Evolutionary conservation across 163 green algal genomes (phyloP), one percentile per base, ranked within the genome.

Genomic region (Chlamydomonas reinhardtii): DNA sequence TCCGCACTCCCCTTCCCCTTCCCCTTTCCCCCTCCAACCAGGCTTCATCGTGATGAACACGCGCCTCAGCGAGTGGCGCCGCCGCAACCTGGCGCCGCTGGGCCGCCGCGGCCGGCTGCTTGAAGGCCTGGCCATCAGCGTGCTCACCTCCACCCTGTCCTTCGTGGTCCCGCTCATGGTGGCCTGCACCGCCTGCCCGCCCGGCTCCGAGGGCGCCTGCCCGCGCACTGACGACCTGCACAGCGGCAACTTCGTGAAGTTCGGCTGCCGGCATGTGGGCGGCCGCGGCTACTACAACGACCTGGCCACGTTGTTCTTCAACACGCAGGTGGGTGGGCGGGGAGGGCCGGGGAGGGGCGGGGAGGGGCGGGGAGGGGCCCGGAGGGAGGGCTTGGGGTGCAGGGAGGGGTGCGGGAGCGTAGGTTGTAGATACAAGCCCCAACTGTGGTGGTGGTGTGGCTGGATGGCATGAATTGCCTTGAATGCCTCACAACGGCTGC

Each of bases 231-330:
- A 94, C 76, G 85, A 93, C 59, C 76, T 82, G 56, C 78, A 83
- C 74, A 93, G 89, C 48, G 94, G 94, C 73, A 97, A 97, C 89
- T 98, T 96, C 76, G 90, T 98, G 32, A 74, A 77, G 69, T 94
- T 93, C 71, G 86, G 74, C 19, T 94, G 91, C 85, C 72, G 79
- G 32, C 29, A 85, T 68, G 48, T 84, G 20, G 64, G n/a, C 29
- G 65, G 77, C 11, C 59, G 83, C 20, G 64, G 90, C 74, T 64
- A 95, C 82, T 97, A 98, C 91, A 97, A 97, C 76, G 95, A 96
- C 85, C 88, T 98, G 48, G 95, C 94, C 8, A 97, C 95, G 0
- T 86, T 97, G 39, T 97, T 98, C 82, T 97, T 98, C 90, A 97
- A 97, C 89, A 97, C 95, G 20, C 95, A 70, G 62, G 62, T 34